Base-by-base conservation (phyloP, 768 basidiomycete genomes). In the Pluteus cervinus region DNA sequence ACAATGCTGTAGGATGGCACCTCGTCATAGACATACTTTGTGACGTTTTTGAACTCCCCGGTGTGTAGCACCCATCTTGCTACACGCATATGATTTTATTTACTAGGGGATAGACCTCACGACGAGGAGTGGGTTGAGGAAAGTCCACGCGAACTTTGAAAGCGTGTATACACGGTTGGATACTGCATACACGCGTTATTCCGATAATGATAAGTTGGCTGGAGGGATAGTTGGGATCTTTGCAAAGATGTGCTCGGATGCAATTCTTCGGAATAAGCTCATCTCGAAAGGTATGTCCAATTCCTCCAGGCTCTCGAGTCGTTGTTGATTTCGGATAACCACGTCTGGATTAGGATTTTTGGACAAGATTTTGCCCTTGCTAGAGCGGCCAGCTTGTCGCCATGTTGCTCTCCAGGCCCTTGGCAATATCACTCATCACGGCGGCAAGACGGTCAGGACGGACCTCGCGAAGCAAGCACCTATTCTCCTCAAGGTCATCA, bases 221-320 rank as follows among this genome's bases (percentile, higher is more conserved):
- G 79, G 76, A 1, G 78, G 71, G 0, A 71, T 82, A 29, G 63
- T 79, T 7, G 75, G 71, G 6, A 75, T 84, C 33, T 80, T 71
- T 44, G 69, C 78, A 11, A 77, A 75, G 48, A 76, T 82, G 74
- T 79, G 67, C 22, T 65, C 63, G 0, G 80, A 81, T 51, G 63
- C 75, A 3, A 60, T 81, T 24, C 53, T 81, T 37, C 63, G 81
- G n/a, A 71, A 80, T 53, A 73, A 75, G 41, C 59, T 83, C 11
- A 70, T 78, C 46, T 60, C 69, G 23, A 68, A 68, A 63, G 80
- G 80, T 79, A 37, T 4, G 45, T 32, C 10, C 20, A 9, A 2
- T 22, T 32, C 3, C 35, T n/a, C n/a, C n/a, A n/a, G n/a, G n/a
- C n/a, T n/a, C n/a, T n/a, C n/a, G n/a, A n/a, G n/a, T n/a, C n/a